These are phyloP conservation scores for Boletus reticuloceps DNA, from an alignment of 768 basidiomycete genomes.

Conservation along the genomic window DNA sequence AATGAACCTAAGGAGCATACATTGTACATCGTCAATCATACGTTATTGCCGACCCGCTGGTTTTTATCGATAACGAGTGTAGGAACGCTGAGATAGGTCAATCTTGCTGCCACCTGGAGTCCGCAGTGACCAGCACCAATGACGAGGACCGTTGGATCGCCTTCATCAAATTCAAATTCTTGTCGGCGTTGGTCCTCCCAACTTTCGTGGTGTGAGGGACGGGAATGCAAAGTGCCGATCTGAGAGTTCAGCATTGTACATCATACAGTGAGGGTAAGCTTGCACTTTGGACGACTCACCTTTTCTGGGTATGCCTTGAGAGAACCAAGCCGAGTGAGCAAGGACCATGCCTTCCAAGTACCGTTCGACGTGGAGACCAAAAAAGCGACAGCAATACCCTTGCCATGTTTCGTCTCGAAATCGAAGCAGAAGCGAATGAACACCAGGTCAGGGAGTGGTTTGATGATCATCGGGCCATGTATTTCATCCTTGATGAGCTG, in stretches of 20 bases:
- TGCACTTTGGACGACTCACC: slow-evolving; percentile 10
- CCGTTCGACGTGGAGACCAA: slow-evolving; percentile 40
- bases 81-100: slow-evolving; percentile 53
- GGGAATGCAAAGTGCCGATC: slow-evolving; percentile 40
- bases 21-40: slow-evolving; percentile 16
- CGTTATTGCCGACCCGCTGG: slow-evolving; percentile 46
- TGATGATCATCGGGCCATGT: slow-evolving; percentile 32
- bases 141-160: slow-evolving; percentile 56
- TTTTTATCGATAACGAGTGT: slow-evolving; percentile 55
- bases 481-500: slow-evolving; percentile 23
- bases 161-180: slow-evolving; percentile 43
- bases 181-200: slow-evolving; percentile 48
- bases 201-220: slow-evolving; percentile 40
- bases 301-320: slow-evolving; percentile 53
- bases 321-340: slow-evolving; percentile 58
- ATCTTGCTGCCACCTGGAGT: slow-evolving; percentile 56
- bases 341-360: slow-evolving; percentile 56
- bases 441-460: slow-evolving; percentile 48
- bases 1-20: slow-evolving; percentile 2
- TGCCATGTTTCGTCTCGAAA: slow-evolving; percentile 49
- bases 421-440: slow-evolving; percentile 59
- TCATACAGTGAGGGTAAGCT: not conserved
- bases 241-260: not conserved
- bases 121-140: slow-evolving; percentile 69
- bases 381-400: slow-evolving; percentile 51